Evolutionary conservation across 2,329 filamentous ascomycete species (phyloP).

Genomic region (Xylariaceae sp.): DNA sequence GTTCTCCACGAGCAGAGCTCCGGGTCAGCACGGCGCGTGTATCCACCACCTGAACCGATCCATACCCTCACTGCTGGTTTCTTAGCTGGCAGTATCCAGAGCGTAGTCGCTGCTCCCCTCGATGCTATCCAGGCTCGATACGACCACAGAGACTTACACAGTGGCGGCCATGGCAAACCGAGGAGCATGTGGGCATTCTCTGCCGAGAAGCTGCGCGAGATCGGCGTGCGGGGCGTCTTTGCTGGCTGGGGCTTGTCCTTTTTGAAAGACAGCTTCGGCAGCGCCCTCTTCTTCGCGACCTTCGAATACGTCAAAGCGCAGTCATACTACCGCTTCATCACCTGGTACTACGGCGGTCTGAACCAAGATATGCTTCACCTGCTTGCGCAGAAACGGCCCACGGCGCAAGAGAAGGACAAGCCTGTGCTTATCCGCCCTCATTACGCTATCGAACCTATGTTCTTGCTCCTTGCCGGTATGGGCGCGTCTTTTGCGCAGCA

Average conservation of each 20-base stretch:
- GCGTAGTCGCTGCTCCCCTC: conserved; percentile 65
- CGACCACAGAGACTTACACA: conserved; percentile 49
- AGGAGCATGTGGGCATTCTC: conserved; percentile 71
- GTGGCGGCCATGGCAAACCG: conserved; percentile 38
- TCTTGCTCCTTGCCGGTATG: conserved; percentile 64
- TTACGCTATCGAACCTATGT: conserved; percentile 68
- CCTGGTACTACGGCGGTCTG: conserved; percentile 61
- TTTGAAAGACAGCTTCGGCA: conserved; percentile 63
- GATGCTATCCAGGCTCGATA: conserved; percentile 72
- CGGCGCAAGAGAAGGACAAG: conserved; percentile 23
- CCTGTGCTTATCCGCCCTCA: conserved; percentile 61
- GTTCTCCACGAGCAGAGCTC: conserved; percentile 60
- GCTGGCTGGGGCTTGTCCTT: conserved; percentile 67
- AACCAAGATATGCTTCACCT: conserved; percentile 47
- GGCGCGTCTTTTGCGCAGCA: conserved; percentile 65
- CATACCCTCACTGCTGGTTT: conserved; percentile 67
- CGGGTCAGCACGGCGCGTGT: conserved; percentile 54
- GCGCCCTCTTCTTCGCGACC: conserved; percentile 66
- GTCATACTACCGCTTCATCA: conserved; percentile 65
- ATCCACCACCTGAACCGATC: conserved; percentile 59
- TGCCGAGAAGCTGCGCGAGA: conserved; percentile 61
- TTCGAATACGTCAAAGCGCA: conserved; percentile 76
- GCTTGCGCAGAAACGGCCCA: conserved; percentile 44
- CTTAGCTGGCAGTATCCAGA: conserved; percentile 64
- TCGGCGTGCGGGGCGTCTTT: conserved; percentile 66